A percentile compares a stretch with the other conserved stretches of the same genome.
These are phyloP conservation scores for Hyaloscypha hepaticicola DNA, from an alignment of 495 filamentous ascomycete genomes.

Conservation along the genomic window DNA sequence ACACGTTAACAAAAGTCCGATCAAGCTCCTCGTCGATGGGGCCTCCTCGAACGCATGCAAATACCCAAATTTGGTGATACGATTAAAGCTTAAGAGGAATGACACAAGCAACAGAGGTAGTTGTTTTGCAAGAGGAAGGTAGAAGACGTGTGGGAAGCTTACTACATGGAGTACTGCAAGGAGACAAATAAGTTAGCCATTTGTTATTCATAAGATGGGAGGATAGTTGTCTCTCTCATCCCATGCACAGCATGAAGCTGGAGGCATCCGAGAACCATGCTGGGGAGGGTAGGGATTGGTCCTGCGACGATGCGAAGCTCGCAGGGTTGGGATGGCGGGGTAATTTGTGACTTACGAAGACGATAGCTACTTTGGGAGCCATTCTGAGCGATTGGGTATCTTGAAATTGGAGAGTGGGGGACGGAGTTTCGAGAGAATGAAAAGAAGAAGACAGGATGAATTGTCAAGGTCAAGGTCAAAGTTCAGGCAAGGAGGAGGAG, in stretches of 20 bases:
- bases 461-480: background rate
- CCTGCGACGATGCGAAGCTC: background rate
- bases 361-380: conserved; percentile 36
- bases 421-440: background rate
- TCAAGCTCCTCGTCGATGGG: background rate
- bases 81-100: too few species aligned
- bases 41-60: background rate
- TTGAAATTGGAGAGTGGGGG: background rate
- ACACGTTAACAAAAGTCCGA: background rate
- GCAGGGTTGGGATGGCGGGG: conserved; percentile 3
- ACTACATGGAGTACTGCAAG: conserved; percentile 5
- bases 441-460: background rate
- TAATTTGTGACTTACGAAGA: conserved; percentile 30
- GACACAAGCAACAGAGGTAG: too few species aligned
- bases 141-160: background rate
- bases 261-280: background rate
- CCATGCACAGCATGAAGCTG: background rate
- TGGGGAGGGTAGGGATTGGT: background rate
- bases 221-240: background rate
- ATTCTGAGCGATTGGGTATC: conserved; percentile 22
- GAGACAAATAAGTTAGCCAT: background rate
- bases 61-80: too few species aligned
- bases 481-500: background rate
- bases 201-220: background rate
- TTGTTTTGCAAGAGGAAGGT: too few species aligned